Percentiles rank a stretch among this genome's conserved stretches.
These are phyloP conservation scores for Cyclotella sp. DNA, from an alignment of 108 stramenopile genomes.

Conservation along the genomic window DNA sequence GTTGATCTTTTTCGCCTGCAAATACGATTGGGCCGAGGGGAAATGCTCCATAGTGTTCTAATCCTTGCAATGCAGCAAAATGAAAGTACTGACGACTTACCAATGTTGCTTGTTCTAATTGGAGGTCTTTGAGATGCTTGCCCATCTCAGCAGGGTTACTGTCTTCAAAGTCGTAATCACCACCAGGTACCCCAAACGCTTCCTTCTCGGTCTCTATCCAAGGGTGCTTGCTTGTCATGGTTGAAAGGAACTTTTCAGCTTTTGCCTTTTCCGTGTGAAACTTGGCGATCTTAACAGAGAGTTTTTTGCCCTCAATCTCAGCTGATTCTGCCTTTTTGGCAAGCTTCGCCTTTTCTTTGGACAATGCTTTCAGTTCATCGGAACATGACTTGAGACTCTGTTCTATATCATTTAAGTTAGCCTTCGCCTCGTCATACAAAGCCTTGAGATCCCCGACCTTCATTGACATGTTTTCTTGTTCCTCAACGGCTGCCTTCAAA, in stretches of 20 bases:
- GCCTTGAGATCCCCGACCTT: slow-evolving; percentile 85
- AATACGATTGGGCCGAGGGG: slow-evolving; percentile 1
- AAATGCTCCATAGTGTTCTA: background rate
- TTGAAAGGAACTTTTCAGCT: slow-evolving; percentile 75
- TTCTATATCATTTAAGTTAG: slow-evolving; percentile 72
- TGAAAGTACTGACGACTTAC: slow-evolving; percentile 47
- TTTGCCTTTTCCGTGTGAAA: slow-evolving; percentile 74
- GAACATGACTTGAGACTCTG: slow-evolving; percentile 72
- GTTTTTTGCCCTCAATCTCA: slow-evolving; percentile 91
- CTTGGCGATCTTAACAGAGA: slow-evolving; percentile 68
- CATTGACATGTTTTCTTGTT: slow-evolving; percentile 69
- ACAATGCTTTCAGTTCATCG: slow-evolving; percentile 72
- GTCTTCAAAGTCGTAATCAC: slow-evolving; percentile 95
- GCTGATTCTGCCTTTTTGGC: slow-evolving; percentile 74
- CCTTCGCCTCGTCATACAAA: slow-evolving; percentile 77
- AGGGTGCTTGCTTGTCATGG: slow-evolving; percentile 78
- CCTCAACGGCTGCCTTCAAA: slow-evolving; percentile 65
- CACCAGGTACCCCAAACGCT: slow-evolving; percentile 93
- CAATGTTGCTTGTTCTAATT: slow-evolving; percentile 84
- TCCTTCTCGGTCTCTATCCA: slow-evolving; percentile 96
- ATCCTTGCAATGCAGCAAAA: background rate
- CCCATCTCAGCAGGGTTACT: slow-evolving; percentile 74
- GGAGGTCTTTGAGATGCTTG: slow-evolving; percentile 68
- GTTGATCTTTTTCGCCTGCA: slow-evolving; percentile 94
- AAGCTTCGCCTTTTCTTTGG: slow-evolving; percentile 57